phyloP scores from a whole-genome alignment of 2,329 filamentous ascomycete species.

The Colletotrichum tofieldiae region DNA sequence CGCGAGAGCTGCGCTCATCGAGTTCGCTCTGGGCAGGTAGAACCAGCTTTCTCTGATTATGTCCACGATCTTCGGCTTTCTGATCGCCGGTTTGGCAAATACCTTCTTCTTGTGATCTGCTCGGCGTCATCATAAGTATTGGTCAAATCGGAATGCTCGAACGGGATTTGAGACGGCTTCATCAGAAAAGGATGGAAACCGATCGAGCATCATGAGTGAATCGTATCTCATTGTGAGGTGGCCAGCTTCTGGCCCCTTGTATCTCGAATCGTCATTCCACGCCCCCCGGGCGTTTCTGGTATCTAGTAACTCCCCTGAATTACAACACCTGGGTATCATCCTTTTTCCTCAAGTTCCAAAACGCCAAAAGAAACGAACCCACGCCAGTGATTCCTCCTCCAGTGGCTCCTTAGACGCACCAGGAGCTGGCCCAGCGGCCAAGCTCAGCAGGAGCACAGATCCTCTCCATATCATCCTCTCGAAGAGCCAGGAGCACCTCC shows the following conservation, averaged over 20 bases:
- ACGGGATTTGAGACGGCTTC: not conserved
- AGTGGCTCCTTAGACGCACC: not conserved
- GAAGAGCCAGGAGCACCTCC: slow-evolving; percentile 28
- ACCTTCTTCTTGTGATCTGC: too few species aligned
- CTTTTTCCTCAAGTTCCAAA: not conserved
- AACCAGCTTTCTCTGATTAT: too few species aligned
- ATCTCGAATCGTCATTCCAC: not conserved
- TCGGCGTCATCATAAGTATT: not conserved
- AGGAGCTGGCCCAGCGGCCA: slow-evolving; percentile 14
- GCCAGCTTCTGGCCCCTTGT: not conserved
- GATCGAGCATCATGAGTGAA: not conserved
- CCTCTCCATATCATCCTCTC: slow-evolving; percentile 31
- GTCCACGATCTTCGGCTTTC: too few species aligned
- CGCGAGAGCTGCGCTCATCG: too few species aligned
- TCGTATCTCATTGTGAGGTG: not conserved
- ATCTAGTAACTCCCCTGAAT: not conserved
- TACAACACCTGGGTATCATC: not conserved
- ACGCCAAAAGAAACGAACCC: not conserved
- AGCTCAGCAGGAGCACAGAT: slow-evolving; percentile 4
- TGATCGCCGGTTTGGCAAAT: too few species aligned
- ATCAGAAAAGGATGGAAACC: not conserved
- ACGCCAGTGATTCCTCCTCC: not conserved
- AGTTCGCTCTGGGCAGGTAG: too few species aligned
- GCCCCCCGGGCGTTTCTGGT: not conserved
- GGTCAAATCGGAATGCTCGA: too few species aligned